Evolutionary conservation across 2,329 filamentous ascomycete genomes (phyloP).

Genomic region (Aspergillus clavatus): DNA sequence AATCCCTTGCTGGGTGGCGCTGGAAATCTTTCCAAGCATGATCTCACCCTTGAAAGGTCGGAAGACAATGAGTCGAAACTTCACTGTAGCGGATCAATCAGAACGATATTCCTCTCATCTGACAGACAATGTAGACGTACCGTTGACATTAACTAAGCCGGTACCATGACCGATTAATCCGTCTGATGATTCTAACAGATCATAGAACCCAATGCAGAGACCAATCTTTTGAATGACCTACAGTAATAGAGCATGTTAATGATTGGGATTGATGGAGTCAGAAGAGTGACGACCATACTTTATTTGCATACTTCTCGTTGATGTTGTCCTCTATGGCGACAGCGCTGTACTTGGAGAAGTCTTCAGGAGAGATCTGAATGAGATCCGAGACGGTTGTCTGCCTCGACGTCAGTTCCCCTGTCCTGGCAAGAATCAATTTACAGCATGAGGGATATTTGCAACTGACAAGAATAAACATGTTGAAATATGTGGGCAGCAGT

Average conservation of each 20-base stretch:
- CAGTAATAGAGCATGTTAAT: background rate
- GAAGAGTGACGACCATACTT: slow-evolving; percentile 46
- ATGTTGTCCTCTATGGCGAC: slow-evolving; percentile 93
- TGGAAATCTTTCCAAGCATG: slow-evolving; percentile 76
- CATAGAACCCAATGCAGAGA: slow-evolving; percentile 88
- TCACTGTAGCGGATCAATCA: slow-evolving; percentile 53
- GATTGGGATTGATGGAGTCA: background rate
- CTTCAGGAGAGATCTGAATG: slow-evolving; percentile 83
- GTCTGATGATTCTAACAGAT: slow-evolving; percentile 82
- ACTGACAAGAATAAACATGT: slow-evolving; percentile 50
- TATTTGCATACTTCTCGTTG: slow-evolving; percentile 94
- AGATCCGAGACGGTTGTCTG: slow-evolving; percentile 92
- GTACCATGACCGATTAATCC: slow-evolving; percentile 90
- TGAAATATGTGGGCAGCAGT: slow-evolving; percentile 8
- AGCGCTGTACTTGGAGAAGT: slow-evolving; percentile 75
- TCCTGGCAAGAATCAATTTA: background rate
- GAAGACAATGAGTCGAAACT: slow-evolving; percentile 91
- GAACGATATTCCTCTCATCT: background rate
- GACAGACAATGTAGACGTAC: slow-evolving; percentile 44
- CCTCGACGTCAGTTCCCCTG: slow-evolving; percentile 7
- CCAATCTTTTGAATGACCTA: slow-evolving; percentile 88
- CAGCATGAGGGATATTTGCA: slow-evolving; percentile 17
- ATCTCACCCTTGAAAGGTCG: slow-evolving; percentile 95
- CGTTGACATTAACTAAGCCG: slow-evolving; percentile 90
- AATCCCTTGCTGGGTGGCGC: slow-evolving; percentile 66